A percentile compares a stretch with the other conserved stretches of the same genome.
These are phyloP conservation scores for Aspergillus nidulans DNA, from an alignment of 495 filamentous ascomycete species.

Conservation along the genomic window DNA sequence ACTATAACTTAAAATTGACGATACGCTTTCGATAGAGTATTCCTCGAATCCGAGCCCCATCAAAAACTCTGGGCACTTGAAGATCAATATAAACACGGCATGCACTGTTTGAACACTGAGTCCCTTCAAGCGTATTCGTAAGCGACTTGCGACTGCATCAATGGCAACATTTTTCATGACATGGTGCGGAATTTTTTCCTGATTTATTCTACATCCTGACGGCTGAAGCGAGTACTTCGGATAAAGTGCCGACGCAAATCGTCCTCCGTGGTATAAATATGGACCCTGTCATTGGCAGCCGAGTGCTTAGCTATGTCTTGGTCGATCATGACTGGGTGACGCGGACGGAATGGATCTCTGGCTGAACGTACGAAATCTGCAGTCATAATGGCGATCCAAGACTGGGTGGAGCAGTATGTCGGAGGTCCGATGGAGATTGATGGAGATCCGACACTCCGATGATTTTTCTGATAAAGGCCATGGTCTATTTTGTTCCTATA, in stretches of 20 bases:
- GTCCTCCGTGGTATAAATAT: not conserved
- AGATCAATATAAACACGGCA: too few relatives aligned
- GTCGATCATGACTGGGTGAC: not conserved
- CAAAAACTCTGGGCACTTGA: not conserved
- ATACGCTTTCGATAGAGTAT: not conserved
- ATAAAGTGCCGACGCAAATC: not conserved
- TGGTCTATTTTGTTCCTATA: too few relatives aligned
- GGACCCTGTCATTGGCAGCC: not conserved
- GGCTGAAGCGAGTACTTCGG: not conserved
- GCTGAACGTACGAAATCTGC: not conserved
- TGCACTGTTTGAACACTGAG: not conserved
- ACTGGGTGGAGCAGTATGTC: not conserved
- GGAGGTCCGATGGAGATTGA: not conserved
- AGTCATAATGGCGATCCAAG: not conserved
- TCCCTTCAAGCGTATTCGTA: not conserved
- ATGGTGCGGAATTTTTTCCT: not conserved
- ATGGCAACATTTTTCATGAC: not conserved
- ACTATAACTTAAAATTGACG: not conserved
- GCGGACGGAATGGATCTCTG: conserved; percentile 2
- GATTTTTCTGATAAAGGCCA: not conserved
- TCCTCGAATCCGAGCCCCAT: not conserved
- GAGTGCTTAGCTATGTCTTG: not conserved
- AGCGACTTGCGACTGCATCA: not conserved
- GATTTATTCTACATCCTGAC: not conserved
- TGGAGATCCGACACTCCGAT: not conserved